A percentile compares a stretch with the other conserved stretches of the same genome.
Conservation (phyloP, 2,329 filamentous ascomycete species). For the Aschersonia sp. region DNA sequence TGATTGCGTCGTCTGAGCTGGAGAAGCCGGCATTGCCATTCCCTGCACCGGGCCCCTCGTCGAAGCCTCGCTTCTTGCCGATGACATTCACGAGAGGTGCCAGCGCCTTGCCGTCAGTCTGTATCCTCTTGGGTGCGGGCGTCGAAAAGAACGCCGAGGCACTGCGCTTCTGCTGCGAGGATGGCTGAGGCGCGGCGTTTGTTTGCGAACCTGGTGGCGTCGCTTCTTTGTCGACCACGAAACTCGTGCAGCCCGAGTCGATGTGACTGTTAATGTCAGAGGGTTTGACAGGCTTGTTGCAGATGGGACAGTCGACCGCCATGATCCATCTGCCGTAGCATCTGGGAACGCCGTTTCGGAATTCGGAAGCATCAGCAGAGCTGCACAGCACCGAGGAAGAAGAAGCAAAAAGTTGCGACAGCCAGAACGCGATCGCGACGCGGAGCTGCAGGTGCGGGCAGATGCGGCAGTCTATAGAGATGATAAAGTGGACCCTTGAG, state of each 20-base stretch:
- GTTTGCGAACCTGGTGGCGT: constrained; percentile 14
- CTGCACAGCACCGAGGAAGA: too few species aligned
- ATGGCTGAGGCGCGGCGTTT: constrained; percentile 1
- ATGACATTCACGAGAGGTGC: constrained; percentile 21
- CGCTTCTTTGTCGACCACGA: constrained; percentile 40
- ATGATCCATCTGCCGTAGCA: constrained; percentile 8
- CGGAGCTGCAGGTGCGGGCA: too few species aligned
- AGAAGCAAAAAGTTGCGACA: too few species aligned
- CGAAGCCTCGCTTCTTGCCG: constrained; percentile 36
- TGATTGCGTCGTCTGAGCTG: too few species aligned
- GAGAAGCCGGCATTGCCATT: background rate
- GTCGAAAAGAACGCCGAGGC: constrained; percentile 45
- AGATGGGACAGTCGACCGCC: constrained; percentile 67
- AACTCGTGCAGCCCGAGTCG: constrained; percentile 64
- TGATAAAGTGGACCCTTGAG: too few species aligned
- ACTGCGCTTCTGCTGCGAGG: constrained; percentile 34
- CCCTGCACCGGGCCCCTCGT: constrained; percentile 34
- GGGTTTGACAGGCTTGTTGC: constrained; percentile 56
- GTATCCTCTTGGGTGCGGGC: constrained; percentile 39
- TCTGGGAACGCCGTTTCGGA: too few species aligned
- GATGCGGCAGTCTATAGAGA: too few species aligned
- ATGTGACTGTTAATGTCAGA: constrained; percentile 79
- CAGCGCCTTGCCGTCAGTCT: constrained; percentile 14
- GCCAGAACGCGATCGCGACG: too few species aligned
- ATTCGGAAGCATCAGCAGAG: too few species aligned